Evolutionary conservation across 257 asterid species (phyloP).

Genomic region (Nicotiana tabacum): DNA sequence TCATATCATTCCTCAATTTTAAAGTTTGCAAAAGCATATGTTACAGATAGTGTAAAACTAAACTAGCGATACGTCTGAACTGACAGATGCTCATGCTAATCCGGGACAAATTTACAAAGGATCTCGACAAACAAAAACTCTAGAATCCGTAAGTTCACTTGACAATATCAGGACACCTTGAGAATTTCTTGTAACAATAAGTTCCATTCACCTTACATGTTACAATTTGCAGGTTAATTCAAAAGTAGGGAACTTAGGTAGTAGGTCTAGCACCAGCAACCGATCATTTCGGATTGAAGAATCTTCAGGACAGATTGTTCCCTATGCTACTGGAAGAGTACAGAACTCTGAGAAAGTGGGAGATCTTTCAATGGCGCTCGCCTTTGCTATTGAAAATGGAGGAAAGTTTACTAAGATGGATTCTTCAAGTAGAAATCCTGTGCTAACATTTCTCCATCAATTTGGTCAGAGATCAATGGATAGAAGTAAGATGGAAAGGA

Average conservation of each 20-base stretch:
- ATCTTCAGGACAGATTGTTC: constrained; percentile 59
- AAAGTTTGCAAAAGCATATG: not conserved
- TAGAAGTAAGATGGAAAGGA: constrained; percentile 29
- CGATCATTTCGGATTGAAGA: constrained; percentile 34
- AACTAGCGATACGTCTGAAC: constrained; percentile 6
- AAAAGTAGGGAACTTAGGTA: constrained; percentile 29
- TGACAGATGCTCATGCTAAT: constrained; percentile 45
- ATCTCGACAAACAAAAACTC: constrained; percentile 39
- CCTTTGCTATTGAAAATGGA: constrained; percentile 60
- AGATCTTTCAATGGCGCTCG: constrained; percentile 60
- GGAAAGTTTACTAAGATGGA: constrained; percentile 42
- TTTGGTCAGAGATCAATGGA: constrained; percentile 53
- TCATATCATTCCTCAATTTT: too few relatives aligned
- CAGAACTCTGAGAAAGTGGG: constrained; percentile 37
- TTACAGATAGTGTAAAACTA: not conserved
- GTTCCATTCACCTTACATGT: not conserved
- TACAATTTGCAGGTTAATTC: constrained; percentile 41
- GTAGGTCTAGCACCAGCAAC: constrained; percentile 30
- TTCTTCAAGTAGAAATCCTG: constrained; percentile 42
- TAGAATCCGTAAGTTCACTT: constrained; percentile 53
- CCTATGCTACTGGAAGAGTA: constrained; percentile 36
- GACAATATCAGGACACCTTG: not conserved
- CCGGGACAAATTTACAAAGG: constrained; percentile 46
- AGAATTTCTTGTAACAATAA: not conserved
- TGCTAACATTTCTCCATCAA: constrained; percentile 59